These are phyloP conservation scores for Sutorius eximius DNA, from an alignment of 1,284 basidiomycete genomes.

Conservation along the genomic window DNA sequence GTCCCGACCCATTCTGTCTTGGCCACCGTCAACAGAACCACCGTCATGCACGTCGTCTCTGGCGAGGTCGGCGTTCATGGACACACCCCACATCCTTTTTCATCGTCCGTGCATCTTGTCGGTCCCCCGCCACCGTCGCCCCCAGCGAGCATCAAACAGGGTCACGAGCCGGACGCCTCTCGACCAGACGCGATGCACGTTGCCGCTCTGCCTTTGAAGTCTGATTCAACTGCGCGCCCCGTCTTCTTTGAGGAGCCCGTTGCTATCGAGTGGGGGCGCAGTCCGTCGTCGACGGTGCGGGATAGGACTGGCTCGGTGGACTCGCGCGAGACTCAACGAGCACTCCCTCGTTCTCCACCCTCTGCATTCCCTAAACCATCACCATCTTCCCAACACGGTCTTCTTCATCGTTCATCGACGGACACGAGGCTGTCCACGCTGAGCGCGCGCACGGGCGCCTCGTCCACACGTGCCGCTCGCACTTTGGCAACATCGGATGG, in stretches of 20 bases:
- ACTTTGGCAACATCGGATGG: slow-evolving; percentile 15
- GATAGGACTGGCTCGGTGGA: slow-evolving; percentile 32
- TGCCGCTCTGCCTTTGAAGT: slow-evolving; percentile 17
- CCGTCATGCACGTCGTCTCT: slow-evolving; percentile 35
- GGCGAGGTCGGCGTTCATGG: slow-evolving; percentile 22
- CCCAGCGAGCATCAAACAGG: slow-evolving; percentile 55
- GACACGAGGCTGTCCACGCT: slow-evolving; percentile 46
- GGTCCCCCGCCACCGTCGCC: slow-evolving; percentile 69
- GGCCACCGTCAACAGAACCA: slow-evolving; percentile 18
- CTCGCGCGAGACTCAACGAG: slow-evolving; percentile 24
- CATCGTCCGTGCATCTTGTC: slow-evolving; percentile 27
- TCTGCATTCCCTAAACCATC: slow-evolving; percentile 17
- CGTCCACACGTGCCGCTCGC: slow-evolving; percentile 23
- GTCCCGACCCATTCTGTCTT: slow-evolving; percentile 32
- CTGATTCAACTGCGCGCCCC: slow-evolving; percentile 16
- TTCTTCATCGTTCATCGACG: slow-evolving; percentile 43
- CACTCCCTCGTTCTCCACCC: slow-evolving; percentile 27
- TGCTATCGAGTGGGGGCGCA: slow-evolving; percentile 8
- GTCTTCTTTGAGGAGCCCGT: slow-evolving; percentile 39
- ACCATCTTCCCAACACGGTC: slow-evolving; percentile 9
- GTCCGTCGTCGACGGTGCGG: slow-evolving; percentile 12
- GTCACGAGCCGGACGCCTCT: slow-evolving; percentile 19
- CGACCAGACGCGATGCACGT: slow-evolving; percentile 7
- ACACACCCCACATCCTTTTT: not conserved
- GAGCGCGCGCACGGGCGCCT: slow-evolving; percentile 30